phyloP scores from a whole-genome alignment of 768 basidiomycete genomes.

The Suillus weaverae region DNA sequence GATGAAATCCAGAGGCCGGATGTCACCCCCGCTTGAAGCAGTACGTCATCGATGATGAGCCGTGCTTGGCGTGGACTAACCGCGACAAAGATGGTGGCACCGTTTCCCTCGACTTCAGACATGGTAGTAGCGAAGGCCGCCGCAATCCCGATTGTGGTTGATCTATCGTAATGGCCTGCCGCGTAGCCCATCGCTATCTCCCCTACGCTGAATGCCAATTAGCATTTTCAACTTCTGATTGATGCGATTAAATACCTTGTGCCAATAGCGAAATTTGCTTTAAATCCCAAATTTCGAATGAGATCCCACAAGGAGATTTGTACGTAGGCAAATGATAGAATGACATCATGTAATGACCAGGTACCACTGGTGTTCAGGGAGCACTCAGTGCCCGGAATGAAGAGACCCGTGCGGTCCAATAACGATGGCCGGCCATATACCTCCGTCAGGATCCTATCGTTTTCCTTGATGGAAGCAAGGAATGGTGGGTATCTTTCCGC shows the following conservation, averaged over 20 bases:
- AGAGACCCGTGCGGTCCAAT: constrained; percentile 34
- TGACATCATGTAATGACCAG: constrained; percentile 36
- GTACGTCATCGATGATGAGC: constrained; percentile 33
- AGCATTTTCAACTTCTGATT: constrained; percentile 6
- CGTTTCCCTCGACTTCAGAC: constrained; percentile 35
- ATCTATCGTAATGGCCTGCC: constrained; percentile 35
- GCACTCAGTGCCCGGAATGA: constrained; percentile 28
- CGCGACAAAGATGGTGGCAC: constrained; percentile 36
- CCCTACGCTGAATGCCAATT: constrained; percentile 20
- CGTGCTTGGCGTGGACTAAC: constrained; percentile 33
- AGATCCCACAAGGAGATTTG: constrained; percentile 37
- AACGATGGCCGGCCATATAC: constrained; percentile 31
- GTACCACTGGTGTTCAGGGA: constrained; percentile 23
- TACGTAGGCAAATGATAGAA: constrained; percentile 34
- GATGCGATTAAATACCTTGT: constrained; percentile 23
- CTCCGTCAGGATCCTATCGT: constrained; percentile 33
- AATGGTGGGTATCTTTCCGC: constrained; percentile 33
- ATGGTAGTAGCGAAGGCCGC: constrained; percentile 38
- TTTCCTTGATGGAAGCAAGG: constrained; percentile 30
- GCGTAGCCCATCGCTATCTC: constrained; percentile 41
- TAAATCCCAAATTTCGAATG: constrained; percentile 31
- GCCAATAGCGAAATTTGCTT: constrained; percentile 35
- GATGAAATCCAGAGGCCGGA: constrained; percentile 36
- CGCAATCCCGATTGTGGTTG: constrained; percentile 36
- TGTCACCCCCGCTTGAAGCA: constrained; percentile 25